phyloP scores from a whole-genome alignment of 1,284 basidiomycete genomes.

The Malassezia yamatoensis region DNA sequence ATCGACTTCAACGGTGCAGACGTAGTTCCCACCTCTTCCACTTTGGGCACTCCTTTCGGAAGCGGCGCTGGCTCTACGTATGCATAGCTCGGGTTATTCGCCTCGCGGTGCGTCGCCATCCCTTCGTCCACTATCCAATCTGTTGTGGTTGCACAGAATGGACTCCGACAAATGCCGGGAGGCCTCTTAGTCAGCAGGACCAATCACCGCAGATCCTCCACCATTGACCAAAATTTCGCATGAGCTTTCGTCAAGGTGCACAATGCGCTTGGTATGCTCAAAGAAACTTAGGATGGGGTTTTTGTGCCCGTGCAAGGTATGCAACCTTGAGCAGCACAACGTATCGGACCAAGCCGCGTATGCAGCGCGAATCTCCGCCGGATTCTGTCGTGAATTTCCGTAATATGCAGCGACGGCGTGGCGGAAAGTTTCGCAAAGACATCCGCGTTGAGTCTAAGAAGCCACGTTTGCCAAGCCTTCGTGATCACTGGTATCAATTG shows the following conservation, averaged over 20 bases:
- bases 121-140: background rate
- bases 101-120: slow-evolving; percentile 47
- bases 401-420: slow-evolving; percentile 17
- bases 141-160: background rate
- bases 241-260: background rate
- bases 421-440: slow-evolving; percentile 8
- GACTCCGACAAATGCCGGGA: slow-evolving; percentile 1
- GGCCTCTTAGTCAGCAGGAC: slow-evolving; percentile 10
- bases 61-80: slow-evolving; percentile 43
- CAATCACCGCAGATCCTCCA: background rate
- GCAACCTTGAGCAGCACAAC: background rate
- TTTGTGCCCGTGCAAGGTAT: too few species aligned
- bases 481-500: slow-evolving; percentile 10
- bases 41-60: slow-evolving; percentile 56
- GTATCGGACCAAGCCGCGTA: background rate
- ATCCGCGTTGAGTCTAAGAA: slow-evolving; percentile 4
- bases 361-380: slow-evolving; percentile 1
- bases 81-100: slow-evolving; percentile 41
- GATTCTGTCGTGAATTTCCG: slow-evolving; percentile 14
- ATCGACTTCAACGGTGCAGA: slow-evolving; percentile 93
- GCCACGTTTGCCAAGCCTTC: background rate
- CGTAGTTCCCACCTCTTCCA: slow-evolving; percentile 79
- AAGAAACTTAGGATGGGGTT: too few species aligned
- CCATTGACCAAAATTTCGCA: background rate
- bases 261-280: too few species aligned